Conservation (phyloP, 2,329 filamentous ascomycete species). For the Aspergillus sp. region DNA sequence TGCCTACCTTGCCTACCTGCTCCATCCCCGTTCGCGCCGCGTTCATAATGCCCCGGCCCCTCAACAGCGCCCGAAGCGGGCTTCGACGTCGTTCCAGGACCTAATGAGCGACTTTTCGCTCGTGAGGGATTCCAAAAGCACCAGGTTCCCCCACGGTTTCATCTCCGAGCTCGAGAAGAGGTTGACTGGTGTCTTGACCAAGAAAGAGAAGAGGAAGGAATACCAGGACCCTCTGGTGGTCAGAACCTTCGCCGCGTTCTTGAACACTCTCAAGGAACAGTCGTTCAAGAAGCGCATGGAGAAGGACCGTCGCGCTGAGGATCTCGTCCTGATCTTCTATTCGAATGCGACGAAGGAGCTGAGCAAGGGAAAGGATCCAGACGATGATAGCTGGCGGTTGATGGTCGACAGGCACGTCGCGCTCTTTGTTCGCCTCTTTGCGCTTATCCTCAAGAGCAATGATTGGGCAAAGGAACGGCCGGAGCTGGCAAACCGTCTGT, state of each 20-base stretch:
- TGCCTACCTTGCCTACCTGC: constrained; percentile 87
- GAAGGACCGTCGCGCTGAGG: constrained; percentile 89
- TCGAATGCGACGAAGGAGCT: constrained; percentile 90
- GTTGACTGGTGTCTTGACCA: constrained; percentile 75
- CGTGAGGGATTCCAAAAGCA: constrained; percentile 67
- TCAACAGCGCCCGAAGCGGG: constrained; percentile 65
- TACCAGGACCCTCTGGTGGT: constrained; percentile 90
- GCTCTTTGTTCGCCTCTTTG: constrained; percentile 85
- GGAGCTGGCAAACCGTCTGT: constrained; percentile 76
- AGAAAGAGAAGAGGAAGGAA: constrained; percentile 79
- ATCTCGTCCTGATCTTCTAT: constrained; percentile 93
- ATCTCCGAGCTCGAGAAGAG: constrained; percentile 71
- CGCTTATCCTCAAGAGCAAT: constrained; percentile 74
- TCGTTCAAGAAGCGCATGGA: constrained; percentile 88
- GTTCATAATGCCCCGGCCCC: constrained; percentile 76
- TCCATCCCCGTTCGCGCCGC: constrained; percentile 85
- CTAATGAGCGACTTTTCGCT: constrained; percentile 83
- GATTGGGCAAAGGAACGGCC: constrained; percentile 82
- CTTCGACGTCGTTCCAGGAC: constrained; percentile 72
- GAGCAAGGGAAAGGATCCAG: constrained; percentile 69
- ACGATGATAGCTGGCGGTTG: constrained; percentile 86
- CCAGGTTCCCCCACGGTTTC: constrained; percentile 69
- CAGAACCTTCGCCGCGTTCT: constrained; percentile 89
- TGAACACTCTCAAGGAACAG: constrained; percentile 87
- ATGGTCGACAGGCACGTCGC: constrained; percentile 94